phyloP scores from a whole-genome alignment of 139 green algal genomes.

The Auxenochlorella pyrenoidosa region DNA sequence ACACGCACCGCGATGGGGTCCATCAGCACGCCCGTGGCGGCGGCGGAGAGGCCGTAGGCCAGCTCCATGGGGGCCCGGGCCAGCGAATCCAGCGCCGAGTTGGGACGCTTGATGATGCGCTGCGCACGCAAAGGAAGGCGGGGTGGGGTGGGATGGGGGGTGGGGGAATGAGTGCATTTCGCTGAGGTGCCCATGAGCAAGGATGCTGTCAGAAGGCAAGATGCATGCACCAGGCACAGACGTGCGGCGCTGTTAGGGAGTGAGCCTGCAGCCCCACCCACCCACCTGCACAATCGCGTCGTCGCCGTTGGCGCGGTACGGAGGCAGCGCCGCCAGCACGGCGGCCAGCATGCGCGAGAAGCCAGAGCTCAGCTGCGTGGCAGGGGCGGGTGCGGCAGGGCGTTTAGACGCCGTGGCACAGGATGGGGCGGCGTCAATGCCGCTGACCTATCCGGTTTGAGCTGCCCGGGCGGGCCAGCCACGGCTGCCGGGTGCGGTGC shows the following conservation, averaged over 20 bases:
- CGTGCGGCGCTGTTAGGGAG: too few relatives aligned
- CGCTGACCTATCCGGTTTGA: too few relatives aligned
- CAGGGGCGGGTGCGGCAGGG: neutral
- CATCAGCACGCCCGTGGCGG: slow-evolving; percentile 61
- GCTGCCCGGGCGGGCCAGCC: too few relatives aligned
- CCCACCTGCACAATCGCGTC: slow-evolving; percentile 47
- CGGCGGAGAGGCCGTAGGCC: slow-evolving; percentile 60
- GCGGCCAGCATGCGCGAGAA: slow-evolving; percentile 69
- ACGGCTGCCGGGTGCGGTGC: too few relatives aligned
- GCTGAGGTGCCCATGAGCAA: too few relatives aligned
- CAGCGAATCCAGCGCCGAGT: slow-evolving; percentile 73
- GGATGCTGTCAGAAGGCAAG: too few relatives aligned
- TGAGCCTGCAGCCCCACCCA: too few relatives aligned
- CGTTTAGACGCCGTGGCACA: too few relatives aligned
- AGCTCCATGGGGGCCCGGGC: slow-evolving; percentile 61
- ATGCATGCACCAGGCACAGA: too few relatives aligned
- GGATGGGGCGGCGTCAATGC: too few relatives aligned
- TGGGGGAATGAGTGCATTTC: too few relatives aligned
- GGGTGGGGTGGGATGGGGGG: too few relatives aligned
- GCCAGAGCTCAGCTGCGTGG: slow-evolving; percentile 66
- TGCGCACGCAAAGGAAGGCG: neutral
- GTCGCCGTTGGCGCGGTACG: slow-evolving; percentile 70
- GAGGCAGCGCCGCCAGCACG: slow-evolving; percentile 69
- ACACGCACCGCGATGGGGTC: slow-evolving; percentile 67
- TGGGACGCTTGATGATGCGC: slow-evolving; percentile 66